Percentiles rank a stretch among this genome's conserved stretches.
These are phyloP conservation scores for Scenedesmus sp. DNA, from an alignment of 163 green algal genomes.

Conservation along the genomic window DNA sequence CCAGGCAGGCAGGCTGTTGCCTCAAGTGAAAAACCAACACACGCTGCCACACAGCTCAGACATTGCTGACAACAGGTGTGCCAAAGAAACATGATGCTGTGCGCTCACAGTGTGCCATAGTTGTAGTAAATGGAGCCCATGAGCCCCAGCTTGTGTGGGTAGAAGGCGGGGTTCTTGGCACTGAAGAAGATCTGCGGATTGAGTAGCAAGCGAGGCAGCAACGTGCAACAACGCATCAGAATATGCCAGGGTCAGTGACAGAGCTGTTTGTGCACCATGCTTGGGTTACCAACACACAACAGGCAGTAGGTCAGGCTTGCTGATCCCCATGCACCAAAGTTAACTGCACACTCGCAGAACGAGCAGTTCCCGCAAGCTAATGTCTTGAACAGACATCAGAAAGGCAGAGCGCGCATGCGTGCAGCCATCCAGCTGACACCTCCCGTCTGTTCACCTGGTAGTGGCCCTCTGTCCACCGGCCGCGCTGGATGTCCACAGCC, in stretches of 20 bases:
- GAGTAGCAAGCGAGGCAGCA: neutral
- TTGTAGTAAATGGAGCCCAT: conserved; percentile 26
- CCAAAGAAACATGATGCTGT: too few species aligned
- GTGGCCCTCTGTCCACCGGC: conserved; percentile 37
- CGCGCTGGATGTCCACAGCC: conserved; percentile 30
- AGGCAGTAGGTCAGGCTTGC: too few species aligned
- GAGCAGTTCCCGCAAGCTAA: neutral
- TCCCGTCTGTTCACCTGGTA: neutral
- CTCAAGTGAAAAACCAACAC: too few species aligned
- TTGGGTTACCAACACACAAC: neutral
- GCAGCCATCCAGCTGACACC: neutral
- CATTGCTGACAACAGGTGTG: neutral
- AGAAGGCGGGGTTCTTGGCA: conserved; percentile 17
- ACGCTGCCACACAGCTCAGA: too few species aligned
- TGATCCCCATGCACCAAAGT: neutral
- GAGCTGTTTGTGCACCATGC: neutral
- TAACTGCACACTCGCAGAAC: neutral
- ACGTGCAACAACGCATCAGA: neutral
- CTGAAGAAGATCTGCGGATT: conserved; percentile 39
- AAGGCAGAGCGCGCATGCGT: neutral
- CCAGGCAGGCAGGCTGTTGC: too few species aligned
- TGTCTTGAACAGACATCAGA: neutral
- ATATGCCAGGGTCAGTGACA: neutral
- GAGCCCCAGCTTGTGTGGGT: conserved; percentile 15
- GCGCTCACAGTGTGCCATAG: conserved; percentile 34